phyloP scores from a whole-genome alignment of 2,329 filamentous ascomycete genomes.

The Fusarium dlaminii region DNA sequence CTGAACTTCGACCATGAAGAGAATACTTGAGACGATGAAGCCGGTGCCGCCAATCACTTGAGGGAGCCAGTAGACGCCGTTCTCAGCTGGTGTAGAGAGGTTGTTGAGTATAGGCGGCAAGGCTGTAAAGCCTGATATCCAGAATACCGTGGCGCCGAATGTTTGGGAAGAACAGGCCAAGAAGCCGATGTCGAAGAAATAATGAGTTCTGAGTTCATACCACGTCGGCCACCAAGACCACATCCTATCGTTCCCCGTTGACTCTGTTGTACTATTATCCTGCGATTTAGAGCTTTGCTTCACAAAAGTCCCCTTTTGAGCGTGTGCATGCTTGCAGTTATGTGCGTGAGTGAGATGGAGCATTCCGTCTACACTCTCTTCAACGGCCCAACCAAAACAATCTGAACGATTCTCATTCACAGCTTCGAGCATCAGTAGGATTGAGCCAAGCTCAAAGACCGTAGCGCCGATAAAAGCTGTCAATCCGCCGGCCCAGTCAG shows the following conservation, averaged over 20 bases:
- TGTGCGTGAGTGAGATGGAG: conserved; percentile 21
- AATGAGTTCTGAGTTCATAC: conserved; percentile 66
- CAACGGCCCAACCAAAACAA: conserved; percentile 76
- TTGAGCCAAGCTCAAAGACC: conserved; percentile 70
- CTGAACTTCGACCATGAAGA: conserved; percentile 76
- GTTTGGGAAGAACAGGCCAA: conserved; percentile 67
- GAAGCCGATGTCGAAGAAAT: conserved; percentile 60
- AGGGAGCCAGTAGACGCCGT: conserved; percentile 68
- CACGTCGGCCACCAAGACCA: conserved; percentile 71
- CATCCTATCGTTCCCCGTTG: conserved; percentile 14
- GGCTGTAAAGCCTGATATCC: conserved; percentile 70
- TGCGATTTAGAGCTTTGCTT: not conserved
- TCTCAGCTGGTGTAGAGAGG: conserved; percentile 47
- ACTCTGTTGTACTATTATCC: not conserved
- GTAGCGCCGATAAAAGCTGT: conserved; percentile 74
- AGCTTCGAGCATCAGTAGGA: conserved; percentile 72
- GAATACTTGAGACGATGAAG: conserved; percentile 65
- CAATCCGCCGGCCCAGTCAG: conserved; percentile 65
- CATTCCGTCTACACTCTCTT: conserved; percentile 44
- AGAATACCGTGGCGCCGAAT: conserved; percentile 70
- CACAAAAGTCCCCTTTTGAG: conserved; percentile 37
- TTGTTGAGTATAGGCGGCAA: conserved; percentile 61
- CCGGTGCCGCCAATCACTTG: conserved; percentile 70
- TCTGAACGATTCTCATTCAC: conserved; percentile 72
- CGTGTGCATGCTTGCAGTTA: conserved; percentile 43